phyloP scores from a whole-genome alignment of 2,329 filamentous ascomycete genomes.

The Aspergillus calidoustus region DNA sequence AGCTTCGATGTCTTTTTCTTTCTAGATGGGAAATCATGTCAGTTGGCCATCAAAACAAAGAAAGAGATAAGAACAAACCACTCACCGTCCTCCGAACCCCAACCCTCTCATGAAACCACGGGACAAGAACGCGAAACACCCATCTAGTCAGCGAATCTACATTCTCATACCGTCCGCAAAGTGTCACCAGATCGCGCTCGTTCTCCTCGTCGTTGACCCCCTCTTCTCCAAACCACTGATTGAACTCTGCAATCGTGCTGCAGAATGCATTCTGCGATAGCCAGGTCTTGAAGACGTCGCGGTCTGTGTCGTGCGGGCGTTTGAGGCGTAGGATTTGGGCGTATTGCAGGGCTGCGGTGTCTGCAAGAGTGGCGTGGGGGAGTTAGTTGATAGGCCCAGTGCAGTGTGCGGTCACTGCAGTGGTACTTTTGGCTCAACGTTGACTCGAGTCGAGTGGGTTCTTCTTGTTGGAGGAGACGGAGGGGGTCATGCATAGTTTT shows the following conservation, averaged over 20 bases:
- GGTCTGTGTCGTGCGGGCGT: conserved; percentile 9
- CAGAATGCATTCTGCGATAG: not conserved
- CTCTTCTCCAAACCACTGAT: conserved; percentile 6
- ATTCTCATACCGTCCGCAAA: conserved; percentile 11
- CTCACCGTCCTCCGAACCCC: not conserved
- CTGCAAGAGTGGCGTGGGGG: not conserved
- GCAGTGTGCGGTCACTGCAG: not conserved
- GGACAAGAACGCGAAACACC: conserved; percentile 1
- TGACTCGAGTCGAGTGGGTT: not conserved
- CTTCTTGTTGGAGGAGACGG: no score
- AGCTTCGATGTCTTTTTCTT: conserved; percentile 7
- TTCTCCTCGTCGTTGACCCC: not conserved
- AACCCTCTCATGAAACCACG: not conserved
- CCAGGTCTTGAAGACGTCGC: conserved; percentile 6
- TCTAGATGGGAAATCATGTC: not conserved
- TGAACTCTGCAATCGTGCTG: not conserved
- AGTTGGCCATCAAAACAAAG: not conserved
- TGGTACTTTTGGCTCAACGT: not conserved
- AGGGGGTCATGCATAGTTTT: not conserved
- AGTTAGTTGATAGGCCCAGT: not conserved
- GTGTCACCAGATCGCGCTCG: conserved; percentile 4
- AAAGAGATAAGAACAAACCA: not conserved
- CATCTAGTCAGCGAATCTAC: conserved; percentile 16
- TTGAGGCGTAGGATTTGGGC: conserved; percentile 12
- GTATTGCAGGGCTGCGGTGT: conserved; percentile 18